Evolutionary conservation across 495 filamentous ascomycete genomes (phyloP).

Genomic region (Neurospora pannonica): DNA sequence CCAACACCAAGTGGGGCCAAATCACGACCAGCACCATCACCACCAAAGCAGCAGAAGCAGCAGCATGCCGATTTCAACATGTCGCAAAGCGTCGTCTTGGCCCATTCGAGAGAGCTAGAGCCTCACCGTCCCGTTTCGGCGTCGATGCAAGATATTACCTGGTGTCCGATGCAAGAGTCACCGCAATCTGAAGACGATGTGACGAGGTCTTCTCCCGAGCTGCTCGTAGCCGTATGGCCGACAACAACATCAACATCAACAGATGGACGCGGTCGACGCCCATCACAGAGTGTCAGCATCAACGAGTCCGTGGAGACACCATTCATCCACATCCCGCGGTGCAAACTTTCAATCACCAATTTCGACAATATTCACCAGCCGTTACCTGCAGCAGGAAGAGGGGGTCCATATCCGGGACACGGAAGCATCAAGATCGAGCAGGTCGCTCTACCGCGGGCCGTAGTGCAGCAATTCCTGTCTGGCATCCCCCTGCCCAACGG

Average conservation of each 20-base stretch:
- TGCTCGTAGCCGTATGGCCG: conserved; percentile 1
- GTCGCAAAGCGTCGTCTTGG: background rate
- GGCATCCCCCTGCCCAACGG: conserved; percentile 2
- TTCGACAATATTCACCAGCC: background rate
- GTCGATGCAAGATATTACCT: background rate
- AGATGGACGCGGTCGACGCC: background rate
- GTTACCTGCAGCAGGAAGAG: background rate
- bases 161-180: background rate
- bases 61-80: background rate
- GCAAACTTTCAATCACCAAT: conserved; percentile 10
- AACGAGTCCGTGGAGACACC: background rate
- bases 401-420: background rate
- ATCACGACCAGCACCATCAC: background rate
- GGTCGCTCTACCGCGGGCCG: conserved; percentile 10
- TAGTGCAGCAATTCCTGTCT: conserved; percentile 11
- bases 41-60: background rate
- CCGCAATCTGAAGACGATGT: background rate
- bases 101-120: background rate
- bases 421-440: conserved; percentile 7
- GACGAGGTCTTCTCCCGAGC: background rate
- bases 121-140: background rate
- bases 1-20: background rate
- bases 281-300: background rate
- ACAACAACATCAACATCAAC: background rate
- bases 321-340: conserved; percentile 19